A percentile compares a stretch with the other conserved stretches of the same genome.
phyloP scores from a whole-genome alignment of 768 basidiomycete genomes.

The Exidia glandulosa region DNA sequence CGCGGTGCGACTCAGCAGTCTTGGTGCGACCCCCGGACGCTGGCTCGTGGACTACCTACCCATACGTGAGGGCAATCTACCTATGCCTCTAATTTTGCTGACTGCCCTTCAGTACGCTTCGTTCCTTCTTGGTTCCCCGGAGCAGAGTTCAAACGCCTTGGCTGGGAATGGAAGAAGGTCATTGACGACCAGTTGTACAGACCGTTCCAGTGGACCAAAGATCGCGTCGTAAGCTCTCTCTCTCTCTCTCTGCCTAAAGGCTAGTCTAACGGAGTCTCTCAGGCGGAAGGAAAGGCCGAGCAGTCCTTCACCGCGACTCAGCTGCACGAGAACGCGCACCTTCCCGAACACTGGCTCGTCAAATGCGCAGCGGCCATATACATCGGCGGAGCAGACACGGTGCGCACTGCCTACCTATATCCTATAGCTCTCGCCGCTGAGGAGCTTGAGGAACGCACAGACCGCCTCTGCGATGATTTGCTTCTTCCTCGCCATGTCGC shows the following conservation, averaged over 20 bases:
- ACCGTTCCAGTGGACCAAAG: slow-evolving; percentile 34
- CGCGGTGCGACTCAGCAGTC: not conserved
- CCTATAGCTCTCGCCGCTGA: not conserved
- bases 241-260: not conserved
- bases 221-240: slow-evolving; percentile 30
- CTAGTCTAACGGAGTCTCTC: not conserved
- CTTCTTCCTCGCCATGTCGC: slow-evolving; percentile 12
- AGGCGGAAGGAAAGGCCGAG: slow-evolving; percentile 33
- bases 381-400: slow-evolving; percentile 10
- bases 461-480: slow-evolving; percentile 10
- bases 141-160: slow-evolving; percentile 5
- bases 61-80: slow-evolving; percentile 2
- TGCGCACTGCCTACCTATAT: not conserved
- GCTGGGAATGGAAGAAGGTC: slow-evolving; percentile 9
- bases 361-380: slow-evolving; percentile 6
- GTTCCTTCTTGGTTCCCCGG: slow-evolving; percentile 12
- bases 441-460: not conserved
- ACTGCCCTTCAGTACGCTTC: slow-evolving; percentile 22
- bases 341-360: slow-evolving; percentile 5
- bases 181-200: slow-evolving; percentile 29
- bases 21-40: slow-evolving; percentile 3
- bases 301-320: slow-evolving; percentile 33
- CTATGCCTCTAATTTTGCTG: slow-evolving; percentile 16
- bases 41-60: slow-evolving; percentile 11
- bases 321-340: slow-evolving; percentile 19